A percentile compares a stretch with the other conserved stretches of the same genome.
Conservation (phyloP, 495 filamentous ascomycete genomes). For the Cryomyces antarcticus region DNA sequence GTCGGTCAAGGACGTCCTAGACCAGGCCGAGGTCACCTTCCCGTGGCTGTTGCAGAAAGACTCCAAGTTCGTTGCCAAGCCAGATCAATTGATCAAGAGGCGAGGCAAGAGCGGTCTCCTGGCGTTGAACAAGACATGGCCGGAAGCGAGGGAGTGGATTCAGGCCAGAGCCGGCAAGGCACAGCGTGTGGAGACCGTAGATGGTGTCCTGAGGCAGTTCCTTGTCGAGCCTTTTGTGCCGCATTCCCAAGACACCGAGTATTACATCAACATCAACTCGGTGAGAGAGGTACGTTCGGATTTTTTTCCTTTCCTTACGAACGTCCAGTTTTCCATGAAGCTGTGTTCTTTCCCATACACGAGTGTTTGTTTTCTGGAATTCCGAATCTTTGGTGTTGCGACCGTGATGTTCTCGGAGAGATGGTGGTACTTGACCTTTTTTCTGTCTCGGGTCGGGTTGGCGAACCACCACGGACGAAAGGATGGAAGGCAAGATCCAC, state of each 20-base stretch:
- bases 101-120: slow-evolving; percentile 96
- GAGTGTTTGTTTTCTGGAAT: too few species aligned
- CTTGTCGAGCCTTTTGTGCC: slow-evolving; percentile 97
- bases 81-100: slow-evolving; percentile 98
- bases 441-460: too few species aligned
- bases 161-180: slow-evolving; percentile 75
- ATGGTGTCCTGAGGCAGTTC: slow-evolving; percentile 80
- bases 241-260: slow-evolving; percentile 79
- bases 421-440: background rate
- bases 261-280: slow-evolving; percentile 96
- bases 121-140: slow-evolving; percentile 92
- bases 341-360: too few species aligned
- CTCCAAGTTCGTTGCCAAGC: slow-evolving; percentile 94
- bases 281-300: slow-evolving; percentile 57
- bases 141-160: slow-evolving; percentile 83
- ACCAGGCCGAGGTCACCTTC: slow-evolving; percentile 88
- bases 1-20: slow-evolving; percentile 54
- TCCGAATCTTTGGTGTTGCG: too few species aligned
- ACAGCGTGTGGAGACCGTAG: slow-evolving; percentile 78
- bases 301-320: background rate
- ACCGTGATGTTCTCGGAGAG: too few species aligned
- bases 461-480: background rate
- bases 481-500: background rate
- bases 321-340: too few species aligned
- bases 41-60: slow-evolving; percentile 73